These are phyloP conservation scores for Colletotrichum gigasporum DNA, from an alignment of 2,329 filamentous ascomycete species.

Conservation along the genomic window DNA sequence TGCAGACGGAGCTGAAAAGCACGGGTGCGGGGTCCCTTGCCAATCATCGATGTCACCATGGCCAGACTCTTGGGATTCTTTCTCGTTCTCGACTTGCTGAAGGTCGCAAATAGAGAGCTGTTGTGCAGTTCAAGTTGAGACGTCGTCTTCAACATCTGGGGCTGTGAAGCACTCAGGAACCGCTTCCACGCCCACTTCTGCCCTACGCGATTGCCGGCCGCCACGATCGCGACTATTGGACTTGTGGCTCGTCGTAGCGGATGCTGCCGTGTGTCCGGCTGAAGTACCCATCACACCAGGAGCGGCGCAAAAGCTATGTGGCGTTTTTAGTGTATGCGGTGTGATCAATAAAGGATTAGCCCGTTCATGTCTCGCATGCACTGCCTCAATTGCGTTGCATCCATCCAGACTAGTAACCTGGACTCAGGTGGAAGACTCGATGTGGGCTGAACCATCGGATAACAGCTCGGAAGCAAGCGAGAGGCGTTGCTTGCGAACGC, in stretches of 20 bases:
- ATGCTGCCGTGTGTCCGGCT: neutral
- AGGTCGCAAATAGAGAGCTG: no score
- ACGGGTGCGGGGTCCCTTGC: neutral
- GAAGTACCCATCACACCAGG: neutral
- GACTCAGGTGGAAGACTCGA: no score
- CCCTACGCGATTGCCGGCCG: neutral
- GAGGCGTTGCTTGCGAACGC: no score
- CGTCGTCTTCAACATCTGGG: no score
- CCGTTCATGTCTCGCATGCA: neutral
- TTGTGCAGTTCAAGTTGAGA: no score
- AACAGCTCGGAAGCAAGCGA: no score
- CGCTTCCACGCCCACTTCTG: no score
- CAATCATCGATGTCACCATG: neutral
- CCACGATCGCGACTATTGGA: neutral
- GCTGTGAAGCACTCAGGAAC: no score
- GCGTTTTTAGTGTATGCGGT: neutral
- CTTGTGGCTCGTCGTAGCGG: neutral
- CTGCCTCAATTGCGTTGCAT: neutral
- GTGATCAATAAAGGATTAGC: neutral
- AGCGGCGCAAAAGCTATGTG: neutral
- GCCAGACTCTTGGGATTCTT: neutral
- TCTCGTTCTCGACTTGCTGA: no score
- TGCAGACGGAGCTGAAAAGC: conserved; percentile 9
- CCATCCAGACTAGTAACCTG: neutral
- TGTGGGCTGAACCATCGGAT: no score